Evolutionary conservation across 2,329 filamentous ascomycete genomes (phyloP).

Genomic region (Balansia obtecta): DNA sequence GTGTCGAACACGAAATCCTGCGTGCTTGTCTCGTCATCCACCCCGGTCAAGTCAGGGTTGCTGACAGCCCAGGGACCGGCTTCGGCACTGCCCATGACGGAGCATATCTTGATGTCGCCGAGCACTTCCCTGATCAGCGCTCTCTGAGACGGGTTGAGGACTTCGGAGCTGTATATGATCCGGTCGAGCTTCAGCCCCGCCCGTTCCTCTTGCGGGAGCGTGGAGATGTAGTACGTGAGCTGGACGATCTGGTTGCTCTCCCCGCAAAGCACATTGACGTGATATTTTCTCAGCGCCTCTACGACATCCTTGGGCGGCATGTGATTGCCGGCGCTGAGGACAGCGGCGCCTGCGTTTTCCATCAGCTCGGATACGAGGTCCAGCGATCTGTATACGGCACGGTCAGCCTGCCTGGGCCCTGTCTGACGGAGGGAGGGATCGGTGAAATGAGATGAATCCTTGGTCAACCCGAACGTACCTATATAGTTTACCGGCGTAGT

Average conservation of each 20-base stretch:
- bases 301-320: constrained; percentile 16
- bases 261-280: constrained; percentile 25
- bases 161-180: constrained; percentile 32
- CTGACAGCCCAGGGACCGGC: constrained; percentile 26
- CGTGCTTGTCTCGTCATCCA: constrained; percentile 1
- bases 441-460: too few species aligned
- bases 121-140: constrained; percentile 19
- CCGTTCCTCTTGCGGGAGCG: constrained; percentile 10
- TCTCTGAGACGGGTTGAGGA: constrained; percentile 21
- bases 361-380: constrained; percentile 27
- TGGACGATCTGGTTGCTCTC: constrained; percentile 26
- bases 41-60: constrained; percentile 17
- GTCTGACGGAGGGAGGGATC: too few species aligned
- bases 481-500: constrained; percentile 24
- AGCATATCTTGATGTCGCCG: constrained; percentile 22
- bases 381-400: constrained; percentile 18
- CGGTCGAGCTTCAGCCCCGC: constrained; percentile 22
- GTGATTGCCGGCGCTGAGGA: constrained; percentile 22
- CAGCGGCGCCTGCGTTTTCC: constrained; percentile 28
- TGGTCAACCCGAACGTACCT: constrained; percentile 18
- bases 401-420: too few species aligned
- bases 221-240: constrained; percentile 22
- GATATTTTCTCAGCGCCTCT: constrained; percentile 17
- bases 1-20: constrained; percentile 27
- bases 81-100: constrained; percentile 29